Base-by-base conservation (phyloP, 2,329 filamentous ascomycete genomes). In the Clathrospora elynae region DNA sequence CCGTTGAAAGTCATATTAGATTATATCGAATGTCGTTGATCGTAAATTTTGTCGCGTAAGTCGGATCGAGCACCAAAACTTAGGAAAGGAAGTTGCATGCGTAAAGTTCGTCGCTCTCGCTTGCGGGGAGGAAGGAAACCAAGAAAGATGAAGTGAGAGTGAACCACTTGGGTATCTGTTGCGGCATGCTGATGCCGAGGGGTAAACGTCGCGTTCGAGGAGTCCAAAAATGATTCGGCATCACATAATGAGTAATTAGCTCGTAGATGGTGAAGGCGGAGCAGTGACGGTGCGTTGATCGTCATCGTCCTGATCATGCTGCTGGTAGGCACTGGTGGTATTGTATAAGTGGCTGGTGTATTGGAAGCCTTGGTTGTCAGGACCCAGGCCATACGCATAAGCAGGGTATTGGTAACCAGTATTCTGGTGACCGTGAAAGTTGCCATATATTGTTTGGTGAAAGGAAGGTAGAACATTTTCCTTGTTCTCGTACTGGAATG, bases 281-380 rank as follows among this genome's bases (percentile, higher is more conserved):
- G 66, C 66, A 11, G 66, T 68, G 39, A 70, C 53, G 5, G 66
- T 70, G 24, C 66, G 64, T 29, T 66, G 55, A 38, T 70, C 66
- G 46, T 69, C 66, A 22, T 58, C 59, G 18, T 59, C 59, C 9
- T 59, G 53, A 22, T 62, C 50, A 8, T 59, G 52, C 24, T 63
- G 61, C 34, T 59, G 56, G 40, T 64, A 67, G 7, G 47, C 42
- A 30, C 42, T 50, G 32, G 54, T 49, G 16, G 40, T 26, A 26
- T 57, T 52, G 44, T 61, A 66, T 18, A 64, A 16, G 18, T 59
- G 56, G 22, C 53, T 50, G 13, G 54, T 49, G 42, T 62, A 64
- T 29, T 61, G 57, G 17, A 61, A 55, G 12, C 38, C 51, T 22
- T 61, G 58, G 12, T 64, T 61, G 18, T 68, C 67, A 28, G 60